Base-by-base conservation (phyloP, 805 yeast species). In the Lipomyces yamadae region DNA sequence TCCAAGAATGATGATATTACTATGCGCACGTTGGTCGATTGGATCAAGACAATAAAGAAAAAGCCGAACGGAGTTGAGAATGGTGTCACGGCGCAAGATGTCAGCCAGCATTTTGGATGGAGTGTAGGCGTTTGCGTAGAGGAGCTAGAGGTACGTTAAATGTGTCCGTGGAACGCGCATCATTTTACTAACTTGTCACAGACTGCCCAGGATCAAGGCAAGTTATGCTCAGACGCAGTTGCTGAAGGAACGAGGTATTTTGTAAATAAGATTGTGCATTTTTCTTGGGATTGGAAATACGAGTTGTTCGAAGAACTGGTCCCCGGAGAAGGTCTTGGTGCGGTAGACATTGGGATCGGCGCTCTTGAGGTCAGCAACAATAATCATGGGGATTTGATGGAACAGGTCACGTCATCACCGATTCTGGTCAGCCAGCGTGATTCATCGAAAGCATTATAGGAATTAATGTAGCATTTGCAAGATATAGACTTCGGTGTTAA, bases 91-190 rank as follows among this genome's bases (percentile, higher is more conserved):
- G 77, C 71, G 7, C 67, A 68, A 55, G 65, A 65, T 18, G 65
- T 66, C 7, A 68, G 59, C 54, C 71, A 66, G 58, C 56, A 48
- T 11, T 66, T 68, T 58, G 70, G 69, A 62, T 89, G 93, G 91
- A 86, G 92, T 24, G 79, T 87, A 45, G 83, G 84, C 42, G 85
- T 90, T 11, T 82, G 92, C 3, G 79, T 78, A 10, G 94, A 89
- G 74, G 88, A 89, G 66, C 76, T 90, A 7, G 84, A 85, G 29
- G 48, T 42, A 42, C 6, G 78, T 33, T 1, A 35, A 24, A 7
- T 24, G 13, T 1, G 2, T 29, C 58, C 39, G 24, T 24, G 24
- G 24, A 32, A 35, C 24, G 37, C 53, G 32, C 52, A 24, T 55
- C 33, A 11, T 33, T 55, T 34, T 24, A 34, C 48, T 32, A 10